Base-by-base conservation (phyloP, 2,329 filamentous ascomycete genomes). In the Purpureocillium lavendulum region DNA sequence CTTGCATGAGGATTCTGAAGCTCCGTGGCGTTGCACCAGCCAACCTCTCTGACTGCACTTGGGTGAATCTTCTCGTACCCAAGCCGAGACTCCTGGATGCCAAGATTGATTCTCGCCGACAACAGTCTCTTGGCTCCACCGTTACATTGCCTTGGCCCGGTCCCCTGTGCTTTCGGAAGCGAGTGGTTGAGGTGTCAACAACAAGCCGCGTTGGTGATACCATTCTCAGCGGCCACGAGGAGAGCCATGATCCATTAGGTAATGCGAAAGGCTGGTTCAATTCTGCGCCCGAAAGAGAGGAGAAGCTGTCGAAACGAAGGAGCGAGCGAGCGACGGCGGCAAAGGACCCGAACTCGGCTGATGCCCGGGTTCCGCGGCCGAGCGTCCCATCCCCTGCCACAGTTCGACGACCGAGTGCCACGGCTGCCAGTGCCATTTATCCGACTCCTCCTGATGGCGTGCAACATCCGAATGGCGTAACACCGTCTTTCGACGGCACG, bases 381-480 rank as follows among this genome's bases (percentile, higher is more conserved):
- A 73, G 66, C 45, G 72, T 66, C 2, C 65, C 73, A 36, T 78
- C 77, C 7, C 72, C 75, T 7, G 48, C 72, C 15, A 62, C 65
- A 13, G 49, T 74, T 7, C 67, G 75, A 45, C 65, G 74, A 49
- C 60, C 71, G 30, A 71, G 67, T 46, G 68, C 62, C 7, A 55
- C 62, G 11, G 59, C 64, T 6, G 60, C 66, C 17, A 72, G 74
- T 32, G 70, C 73, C 2, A 77, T 86, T 59, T 86, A 87, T 53
- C 82, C 80, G 8, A 87, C 82, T 6, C 82, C 82, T 2, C 82
- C 82, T 10, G 82, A 85, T 52, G 80, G 70, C 12, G 61, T 81
- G 14, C 77, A 77, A 31, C 67, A 69, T 38, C 59, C 62, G 2
- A 58, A 69, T 9, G 77, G 69, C 3, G 65, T 71, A 7, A 75